Percentiles rank a stretch among this genome's conserved stretches.
Evolutionary conservation across 1,139 yeast species (phyloP).

Genomic region (Pichia sp.): DNA sequence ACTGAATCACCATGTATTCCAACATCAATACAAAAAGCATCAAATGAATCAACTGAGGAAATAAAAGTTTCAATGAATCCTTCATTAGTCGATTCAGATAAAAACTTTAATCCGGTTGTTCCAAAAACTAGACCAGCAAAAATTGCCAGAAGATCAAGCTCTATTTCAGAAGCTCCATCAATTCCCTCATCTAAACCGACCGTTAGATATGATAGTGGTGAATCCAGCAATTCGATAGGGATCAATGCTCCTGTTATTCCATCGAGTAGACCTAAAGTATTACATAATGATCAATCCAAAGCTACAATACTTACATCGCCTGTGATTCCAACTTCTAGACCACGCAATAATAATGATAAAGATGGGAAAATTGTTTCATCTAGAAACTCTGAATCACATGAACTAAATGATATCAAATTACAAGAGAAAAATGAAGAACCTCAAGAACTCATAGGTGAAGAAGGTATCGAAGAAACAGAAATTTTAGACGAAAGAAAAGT

Average conservation of each 20-base stretch:
- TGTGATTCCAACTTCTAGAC: conserved; percentile 12
- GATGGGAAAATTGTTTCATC: not conserved
- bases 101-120: not conserved
- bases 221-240: no score
- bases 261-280: not conserved
- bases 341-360: not conserved
- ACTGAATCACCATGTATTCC: not conserved
- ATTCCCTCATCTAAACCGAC: no score
- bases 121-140: not conserved
- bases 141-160: not conserved
- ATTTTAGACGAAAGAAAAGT: no score
- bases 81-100: no score
- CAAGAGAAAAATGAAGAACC: no score
- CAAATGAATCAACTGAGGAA: not conserved
- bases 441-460: not conserved
- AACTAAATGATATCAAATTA: not conserved
- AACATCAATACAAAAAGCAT: not conserved
- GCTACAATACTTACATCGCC: not conserved
- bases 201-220: no score
- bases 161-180: no score
- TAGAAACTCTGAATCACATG: not conserved
- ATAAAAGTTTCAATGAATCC: no score
- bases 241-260: no score
- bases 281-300: not conserved
- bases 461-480: not conserved